phyloP scores from a whole-genome alignment of 441 rosid species.

The Populus hybrid region DNA sequence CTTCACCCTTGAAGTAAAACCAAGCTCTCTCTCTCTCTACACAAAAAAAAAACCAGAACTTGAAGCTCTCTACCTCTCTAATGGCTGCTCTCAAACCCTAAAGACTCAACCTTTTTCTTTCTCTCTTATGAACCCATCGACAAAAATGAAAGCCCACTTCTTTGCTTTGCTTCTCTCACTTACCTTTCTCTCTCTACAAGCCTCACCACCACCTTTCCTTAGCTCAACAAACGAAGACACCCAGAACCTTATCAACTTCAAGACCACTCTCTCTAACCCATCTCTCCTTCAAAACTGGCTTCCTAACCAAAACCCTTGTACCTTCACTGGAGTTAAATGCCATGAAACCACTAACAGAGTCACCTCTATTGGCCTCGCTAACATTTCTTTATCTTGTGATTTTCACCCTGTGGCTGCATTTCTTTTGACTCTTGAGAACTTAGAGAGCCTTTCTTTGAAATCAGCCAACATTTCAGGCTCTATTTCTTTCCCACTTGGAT shows the following conservation, averaged over 20 bases:
- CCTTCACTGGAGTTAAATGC: constrained; percentile 60
- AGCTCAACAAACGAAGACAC: constrained; percentile 31
- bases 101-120: background rate
- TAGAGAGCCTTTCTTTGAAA: constrained; percentile 53
- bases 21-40: constrained; percentile 8
- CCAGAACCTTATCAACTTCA: constrained; percentile 62
- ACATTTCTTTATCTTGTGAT: constrained; percentile 37
- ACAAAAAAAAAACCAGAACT: constrained; percentile 23
- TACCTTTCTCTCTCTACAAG: constrained; percentile 30
- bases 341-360: constrained; percentile 41
- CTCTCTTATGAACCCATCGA: background rate
- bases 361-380: constrained; percentile 53
- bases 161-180: constrained; percentile 18
- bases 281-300: constrained; percentile 55
- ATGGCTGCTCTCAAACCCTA: constrained; percentile 56
- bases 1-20: background rate
- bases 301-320: constrained; percentile 55
- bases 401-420: constrained; percentile 51
- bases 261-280: constrained; percentile 43
- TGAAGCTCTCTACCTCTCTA: constrained; percentile 30
- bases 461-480: constrained; percentile 55
- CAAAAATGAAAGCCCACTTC: constrained; percentile 33
- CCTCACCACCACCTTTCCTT: constrained; percentile 15
- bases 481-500: constrained; percentile 46
- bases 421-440: constrained; percentile 45